Base-by-base conservation (phyloP, 208 protist species). In the Leishmania mexicana region DNA sequence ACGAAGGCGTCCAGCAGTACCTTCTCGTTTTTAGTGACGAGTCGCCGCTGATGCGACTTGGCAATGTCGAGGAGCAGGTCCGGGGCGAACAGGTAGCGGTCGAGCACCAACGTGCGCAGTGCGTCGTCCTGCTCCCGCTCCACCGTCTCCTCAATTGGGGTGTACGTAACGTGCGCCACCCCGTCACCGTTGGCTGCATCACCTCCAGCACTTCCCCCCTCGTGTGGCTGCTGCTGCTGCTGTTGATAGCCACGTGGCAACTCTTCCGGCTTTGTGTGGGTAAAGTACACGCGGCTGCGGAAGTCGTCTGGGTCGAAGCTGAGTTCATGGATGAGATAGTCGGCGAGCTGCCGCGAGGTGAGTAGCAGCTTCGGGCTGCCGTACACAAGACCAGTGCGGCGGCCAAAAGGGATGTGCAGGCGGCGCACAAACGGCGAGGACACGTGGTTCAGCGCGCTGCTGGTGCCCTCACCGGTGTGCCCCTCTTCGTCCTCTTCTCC, bases 61-160 rank as follows among this genome's bases (percentile, higher is more conserved):
- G 81, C 83, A 45, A 97, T 96, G 83, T 97, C 93, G 1, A 92
- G 85, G 38, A 97, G 85, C 76, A 97, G 80, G 73, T 97, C 94
- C 0, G 94, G 94, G 1, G 92, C 90, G 49, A 96, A 86, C 10
- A 97, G 85, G 77, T 96, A 97, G 70, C 94, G 92, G 77, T 97
- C 94, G 6, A 97, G 86, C 72, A 94, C 91, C 51, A 97, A 70
- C 8, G 86, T 85, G 38, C 78, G 81, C 79, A 96, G 87, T 21
- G 93, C 94, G 53, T 89, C 77, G 28, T 85, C 81, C 64, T 95
- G 87, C 81, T 96, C 91, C n/a, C 70, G 45, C 80, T 89, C 85
- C 58, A 95, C 53, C 31, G 81, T 83, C 53, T 91, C 89, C 80
- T 94, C 89, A 38, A 93, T 84, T 28, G 78, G 78, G 21, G 81